These are phyloP conservation scores for Backusella sp. DNA, from an alignment of 192 early-diverging fungal genomes.

Conservation along the genomic window DNA sequence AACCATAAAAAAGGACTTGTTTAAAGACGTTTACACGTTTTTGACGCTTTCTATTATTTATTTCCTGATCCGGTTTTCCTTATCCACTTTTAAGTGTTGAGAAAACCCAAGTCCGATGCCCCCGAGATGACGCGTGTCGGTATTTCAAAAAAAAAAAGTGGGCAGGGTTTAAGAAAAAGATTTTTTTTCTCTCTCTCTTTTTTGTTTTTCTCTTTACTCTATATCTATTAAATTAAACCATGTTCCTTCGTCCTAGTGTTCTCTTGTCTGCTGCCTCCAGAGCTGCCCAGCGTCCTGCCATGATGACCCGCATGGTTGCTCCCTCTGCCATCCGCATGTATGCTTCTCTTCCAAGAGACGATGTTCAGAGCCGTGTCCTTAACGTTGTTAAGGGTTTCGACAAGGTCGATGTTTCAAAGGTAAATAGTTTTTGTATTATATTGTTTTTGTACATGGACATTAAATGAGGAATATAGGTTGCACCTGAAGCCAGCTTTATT, in stretches of 20 bases:
- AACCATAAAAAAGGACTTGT: not conserved
- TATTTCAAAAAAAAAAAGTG: not conserved
- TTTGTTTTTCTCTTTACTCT: not conserved
- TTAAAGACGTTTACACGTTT: not conserved
- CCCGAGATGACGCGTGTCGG: not conserved
- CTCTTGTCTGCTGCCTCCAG: constrained; percentile 36
- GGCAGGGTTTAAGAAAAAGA: not conserved
- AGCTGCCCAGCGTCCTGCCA: constrained; percentile 31
- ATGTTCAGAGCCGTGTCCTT: constrained; percentile 84
- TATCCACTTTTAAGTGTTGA: not conserved
- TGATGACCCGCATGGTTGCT: constrained; percentile 26
- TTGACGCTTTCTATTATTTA: not conserved
- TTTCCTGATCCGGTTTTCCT: not conserved
- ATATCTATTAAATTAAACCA: not conserved
- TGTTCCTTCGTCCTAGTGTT: constrained; percentile 33
- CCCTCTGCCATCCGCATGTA: constrained; percentile 69
- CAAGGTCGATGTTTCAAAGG: constrained; percentile 92
- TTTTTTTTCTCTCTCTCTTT: not conserved
- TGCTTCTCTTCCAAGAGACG: constrained; percentile 61
- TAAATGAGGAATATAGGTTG: constrained; percentile 54
- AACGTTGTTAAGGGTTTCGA: constrained; percentile 92
- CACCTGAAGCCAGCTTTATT: constrained; percentile 82
- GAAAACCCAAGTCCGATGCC: not conserved
- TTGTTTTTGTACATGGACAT: not conserved
- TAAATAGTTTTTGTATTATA: constrained; percentile 37